Conservation (phyloP, 495 filamentous ascomycete genomes). For the Echria macrotheca region DNA sequence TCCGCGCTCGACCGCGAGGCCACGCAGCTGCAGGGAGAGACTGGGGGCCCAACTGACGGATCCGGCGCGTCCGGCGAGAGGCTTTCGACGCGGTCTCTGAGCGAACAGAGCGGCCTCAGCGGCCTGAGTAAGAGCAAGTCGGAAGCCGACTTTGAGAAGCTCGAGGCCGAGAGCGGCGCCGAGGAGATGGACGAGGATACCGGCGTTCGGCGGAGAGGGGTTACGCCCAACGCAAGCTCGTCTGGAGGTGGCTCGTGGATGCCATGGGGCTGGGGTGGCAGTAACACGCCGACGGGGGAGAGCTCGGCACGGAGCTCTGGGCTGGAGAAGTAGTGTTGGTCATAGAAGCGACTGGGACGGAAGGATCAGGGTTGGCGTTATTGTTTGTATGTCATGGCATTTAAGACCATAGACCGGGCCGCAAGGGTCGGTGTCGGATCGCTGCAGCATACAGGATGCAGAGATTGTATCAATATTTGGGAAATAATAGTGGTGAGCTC, state of each 20-base stretch:
- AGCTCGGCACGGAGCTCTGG: conserved; percentile 25
- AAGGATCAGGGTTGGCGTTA: conserved; percentile 2
- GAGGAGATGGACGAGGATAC: conserved; percentile 33
- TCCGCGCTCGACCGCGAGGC: conserved; percentile 73
- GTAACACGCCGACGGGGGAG: neutral
- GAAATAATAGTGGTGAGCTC: too few species aligned
- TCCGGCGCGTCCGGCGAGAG: conserved; percentile 27
- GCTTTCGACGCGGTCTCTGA: conserved; percentile 19
- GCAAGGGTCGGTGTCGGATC: conserved; percentile 1
- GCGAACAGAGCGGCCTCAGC: conserved; percentile 42
- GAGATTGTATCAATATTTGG: too few species aligned
- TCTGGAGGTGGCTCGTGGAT: conserved; percentile 47
- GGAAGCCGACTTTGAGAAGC: conserved; percentile 76
- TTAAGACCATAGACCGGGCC: neutral
- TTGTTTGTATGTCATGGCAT: neutral
- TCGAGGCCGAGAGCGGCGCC: conserved; percentile 63
- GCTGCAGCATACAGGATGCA: too few species aligned
- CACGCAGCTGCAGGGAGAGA: conserved; percentile 33
- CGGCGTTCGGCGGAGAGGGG: conserved; percentile 1
- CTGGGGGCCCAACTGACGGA: conserved; percentile 19
- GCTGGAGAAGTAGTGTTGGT: conserved; percentile 21
- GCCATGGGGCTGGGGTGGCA: conserved; percentile 52
- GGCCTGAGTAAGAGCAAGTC: conserved; percentile 65
- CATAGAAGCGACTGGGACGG: neutral
- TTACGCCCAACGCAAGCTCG: conserved; percentile 7